These are phyloP conservation scores for Cubamyces lactineus DNA, from an alignment of 768 basidiomycete genomes.

Conservation along the genomic window DNA sequence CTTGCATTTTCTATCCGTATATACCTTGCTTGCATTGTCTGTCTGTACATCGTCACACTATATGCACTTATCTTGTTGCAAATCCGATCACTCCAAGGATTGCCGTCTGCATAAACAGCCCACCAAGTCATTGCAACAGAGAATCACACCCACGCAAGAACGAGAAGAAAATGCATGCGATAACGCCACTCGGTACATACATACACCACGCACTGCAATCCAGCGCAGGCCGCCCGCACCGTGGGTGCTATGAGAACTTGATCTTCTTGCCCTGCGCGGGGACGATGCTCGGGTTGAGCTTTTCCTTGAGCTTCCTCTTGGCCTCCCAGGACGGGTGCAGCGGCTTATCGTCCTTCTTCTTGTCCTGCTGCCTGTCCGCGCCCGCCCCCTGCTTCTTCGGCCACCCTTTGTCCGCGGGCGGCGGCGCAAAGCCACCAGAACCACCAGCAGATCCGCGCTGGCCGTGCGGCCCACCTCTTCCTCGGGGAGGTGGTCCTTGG, in stretches of 20 bases:
- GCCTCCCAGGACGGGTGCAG: slow-evolving; percentile 98
- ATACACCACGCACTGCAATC: too few species aligned
- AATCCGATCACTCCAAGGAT: neutral
- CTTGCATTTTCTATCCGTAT: neutral
- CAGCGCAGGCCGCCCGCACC: neutral
- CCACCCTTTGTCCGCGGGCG: slow-evolving; percentile 28
- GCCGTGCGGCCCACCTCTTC: neutral
- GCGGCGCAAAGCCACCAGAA: neutral
- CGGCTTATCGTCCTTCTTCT: slow-evolving; percentile 40
- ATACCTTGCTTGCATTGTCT: neutral
- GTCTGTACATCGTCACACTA: neutral
- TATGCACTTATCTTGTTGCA: neutral
- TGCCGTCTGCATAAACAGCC: neutral
- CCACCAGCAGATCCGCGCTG: neutral
- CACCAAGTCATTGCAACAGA: too few species aligned
- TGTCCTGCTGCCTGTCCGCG: slow-evolving; percentile 22
- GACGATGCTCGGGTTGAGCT: slow-evolving; percentile 60
- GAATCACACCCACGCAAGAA: too few species aligned
- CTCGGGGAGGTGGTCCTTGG: neutral
- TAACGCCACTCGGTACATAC: too few species aligned
- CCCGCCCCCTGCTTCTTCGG: slow-evolving; percentile 15
- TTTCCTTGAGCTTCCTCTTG: slow-evolving; percentile 79
- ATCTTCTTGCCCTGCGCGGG: slow-evolving; percentile 88
- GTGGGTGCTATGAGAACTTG: slow-evolving; percentile 44
- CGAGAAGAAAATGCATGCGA: too few species aligned